Evolutionary conservation across 1,284 basidiomycete species (phyloP), one percentile per base, ranked within the genome.

Genomic region (Moesziomyces parantarcticus): DNA sequence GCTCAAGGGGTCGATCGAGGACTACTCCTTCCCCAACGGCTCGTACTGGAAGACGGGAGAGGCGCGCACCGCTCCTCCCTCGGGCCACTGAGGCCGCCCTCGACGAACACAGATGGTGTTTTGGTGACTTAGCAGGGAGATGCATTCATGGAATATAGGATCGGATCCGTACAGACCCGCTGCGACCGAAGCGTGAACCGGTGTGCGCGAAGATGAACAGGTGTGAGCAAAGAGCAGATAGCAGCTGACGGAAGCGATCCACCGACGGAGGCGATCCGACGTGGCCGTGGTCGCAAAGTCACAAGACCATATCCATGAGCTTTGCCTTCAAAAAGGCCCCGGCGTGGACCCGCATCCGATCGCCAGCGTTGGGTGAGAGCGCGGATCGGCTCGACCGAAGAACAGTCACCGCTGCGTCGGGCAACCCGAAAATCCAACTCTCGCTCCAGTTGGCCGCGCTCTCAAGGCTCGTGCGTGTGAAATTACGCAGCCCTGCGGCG

Each of bases 1-100:
- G 84, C 84, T 80, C 73, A 82, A 84, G 36, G 70, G 84, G 50
- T 84, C 84, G 13, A 86, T 86, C 69, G 78, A 80, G 43, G 83
- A 84, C 50, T 87, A 81, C 71, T 64, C 60, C 47, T 74, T 65
- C 58, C 86, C 86, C 18, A 75, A 78, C 18, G 86, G 86, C 9
- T 75, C 83, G 16, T 87, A 87, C 73, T 87, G 86, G 86, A 76
- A 65, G 53, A 64, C 14, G 14, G 72, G 67, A 14, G 41, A 44
- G 4, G 72, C 67, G 2, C 58, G 72, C 11, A 75, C 71, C 5
- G 61, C 60, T 13, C 71, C 71, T n/a, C 71, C 71, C 18, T 65
- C 71, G 2, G 65, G 51, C 50, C 65, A 74, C 50, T 73, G 52
- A 46, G 23, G 13, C 25, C 11, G 11, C n/a, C 10, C 42, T 46